These are phyloP conservation scores for Marchantia paleacea DNA, from an alignment of 225 moss, liverwort and hornwort species.

Conservation along the genomic window DNA sequence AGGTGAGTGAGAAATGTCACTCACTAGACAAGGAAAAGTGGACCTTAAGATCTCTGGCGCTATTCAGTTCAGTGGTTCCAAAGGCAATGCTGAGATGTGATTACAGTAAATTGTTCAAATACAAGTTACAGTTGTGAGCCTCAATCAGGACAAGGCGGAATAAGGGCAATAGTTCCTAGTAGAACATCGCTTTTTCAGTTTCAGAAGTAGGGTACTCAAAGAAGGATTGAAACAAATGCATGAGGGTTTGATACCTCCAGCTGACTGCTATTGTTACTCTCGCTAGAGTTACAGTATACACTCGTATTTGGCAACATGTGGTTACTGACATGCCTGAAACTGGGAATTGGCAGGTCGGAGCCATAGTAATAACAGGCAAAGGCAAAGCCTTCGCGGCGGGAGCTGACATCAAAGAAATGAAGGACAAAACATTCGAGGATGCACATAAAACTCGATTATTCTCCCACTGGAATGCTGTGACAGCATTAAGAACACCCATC, in stretches of 20 bases:
- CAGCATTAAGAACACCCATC: conserved; percentile 63
- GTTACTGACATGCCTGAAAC: not conserved
- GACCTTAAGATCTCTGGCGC: not conserved
- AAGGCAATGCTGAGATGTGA: not conserved
- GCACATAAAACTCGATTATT: conserved; percentile 61
- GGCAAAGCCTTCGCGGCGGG: conserved; percentile 94
- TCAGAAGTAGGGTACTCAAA: not conserved
- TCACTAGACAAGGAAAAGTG: not conserved
- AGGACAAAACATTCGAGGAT: conserved; percentile 63
- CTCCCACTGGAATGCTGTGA: conserved; percentile 61
- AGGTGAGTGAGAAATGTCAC: conserved; percentile 34
- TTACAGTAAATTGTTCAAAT: not conserved
- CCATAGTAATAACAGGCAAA: conserved; percentile 79
- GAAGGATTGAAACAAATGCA: not conserved
- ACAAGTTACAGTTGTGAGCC: not conserved
- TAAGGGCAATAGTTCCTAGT: not conserved
- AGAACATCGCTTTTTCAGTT: not conserved
- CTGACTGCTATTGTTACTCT: no score
- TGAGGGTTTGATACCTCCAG: not conserved
- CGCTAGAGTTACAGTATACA: no score
- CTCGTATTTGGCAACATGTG: no score
- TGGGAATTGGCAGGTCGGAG: conserved; percentile 60
- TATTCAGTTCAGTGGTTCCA: not conserved
- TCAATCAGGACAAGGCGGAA: not conserved
- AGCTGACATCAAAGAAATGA: conserved; percentile 95